Evolutionary conservation across 1,139 yeast genomes (phyloP), one percentile per base, ranked within the genome.

Genomic region (Yamadazyma triangularis): DNA sequence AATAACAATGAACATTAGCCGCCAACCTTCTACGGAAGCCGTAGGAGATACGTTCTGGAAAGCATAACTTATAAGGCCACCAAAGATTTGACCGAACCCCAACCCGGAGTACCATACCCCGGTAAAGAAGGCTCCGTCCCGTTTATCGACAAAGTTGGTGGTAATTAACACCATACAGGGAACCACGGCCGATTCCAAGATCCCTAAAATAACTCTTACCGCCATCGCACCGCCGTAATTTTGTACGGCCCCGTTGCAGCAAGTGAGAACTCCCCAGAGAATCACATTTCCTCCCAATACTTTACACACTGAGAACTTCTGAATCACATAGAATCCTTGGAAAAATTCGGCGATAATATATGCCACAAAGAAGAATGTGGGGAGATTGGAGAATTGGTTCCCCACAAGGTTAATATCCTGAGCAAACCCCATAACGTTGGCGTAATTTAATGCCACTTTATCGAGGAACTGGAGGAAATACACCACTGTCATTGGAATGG

Each of bases 341-440:
- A 68, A 40, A 8, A 74, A 71, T 32, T 67, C 74, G 14, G 69
- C 72, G 31, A 65, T 56, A 30, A 71, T 60, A 38, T 68, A 69
- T 2, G 73, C 70, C 28, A 61, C 64, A 36, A 61, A 66, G 34
- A 65, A 59, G 13, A 60, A 59, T 9, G 72, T 64, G 8, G 70
- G 64, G 18, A 64, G 48, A 35, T 65, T 53, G 13, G 67, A 58
- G 36, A 60, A 68, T 36, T 67, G 57, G 36, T 65, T 60, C 2
- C 68, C 65, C 4, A 44, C 45, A 12, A 40, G 26, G 2, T 30
- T 30, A 13, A 51, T 31, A 24, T 50, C 42, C 4, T 47, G 43
- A 40, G 58, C 58, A 30, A 71, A 57, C 1, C 75, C 76, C 74
- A 70, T 69, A 2, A 70, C 73, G 1, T 71, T 69, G 3, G 75